Percentiles rank a stretch among this genome's conserved stretches.
Evolutionary conservation across 1,139 yeast species (phyloP).

Genomic region (Suhomyces atakaporum): DNA sequence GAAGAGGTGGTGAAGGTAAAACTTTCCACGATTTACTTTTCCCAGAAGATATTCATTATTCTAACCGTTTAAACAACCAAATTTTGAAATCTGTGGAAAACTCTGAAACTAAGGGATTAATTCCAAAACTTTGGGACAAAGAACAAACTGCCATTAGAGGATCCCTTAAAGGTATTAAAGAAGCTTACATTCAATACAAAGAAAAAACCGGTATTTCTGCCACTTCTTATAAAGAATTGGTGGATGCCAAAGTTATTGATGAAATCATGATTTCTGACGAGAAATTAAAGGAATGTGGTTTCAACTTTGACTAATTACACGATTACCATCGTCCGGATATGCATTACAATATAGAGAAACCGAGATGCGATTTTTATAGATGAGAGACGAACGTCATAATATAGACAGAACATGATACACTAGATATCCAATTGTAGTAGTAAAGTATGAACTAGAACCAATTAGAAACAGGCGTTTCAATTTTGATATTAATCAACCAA

Average conservation of each 20-base stretch:
- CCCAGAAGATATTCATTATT: conserved; percentile 53
- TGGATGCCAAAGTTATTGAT: conserved; percentile 25
- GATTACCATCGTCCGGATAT: too few relatives aligned
- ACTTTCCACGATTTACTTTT: conserved; percentile 46
- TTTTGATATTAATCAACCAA: too few relatives aligned
- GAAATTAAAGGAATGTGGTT: conserved; percentile 20
- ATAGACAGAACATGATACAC: too few relatives aligned
- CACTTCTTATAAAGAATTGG: conserved; percentile 31
- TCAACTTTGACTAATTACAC: conserved; percentile 15
- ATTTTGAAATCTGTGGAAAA: conserved; percentile 28
- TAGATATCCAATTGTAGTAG: too few relatives aligned
- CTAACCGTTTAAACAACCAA: conserved; percentile 40
- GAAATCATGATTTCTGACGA: conserved; percentile 21
- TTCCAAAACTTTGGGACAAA: conserved; percentile 42
- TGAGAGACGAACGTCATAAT: too few relatives aligned
- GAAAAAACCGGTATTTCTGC: conserved; percentile 33
- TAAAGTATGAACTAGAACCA: too few relatives aligned
- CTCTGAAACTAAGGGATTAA: conserved; percentile 25
- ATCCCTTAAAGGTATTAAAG: conserved; percentile 36
- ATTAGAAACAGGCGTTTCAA: too few relatives aligned
- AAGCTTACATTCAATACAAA: conserved; percentile 35
- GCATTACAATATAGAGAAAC: too few relatives aligned
- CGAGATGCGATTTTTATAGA: too few relatives aligned
- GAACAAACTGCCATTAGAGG: conserved; percentile 36
- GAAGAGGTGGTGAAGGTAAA: conserved; percentile 45